Conservation (phyloP, 768 basidiomycete species). For the Lactarius psammicola region DNA sequence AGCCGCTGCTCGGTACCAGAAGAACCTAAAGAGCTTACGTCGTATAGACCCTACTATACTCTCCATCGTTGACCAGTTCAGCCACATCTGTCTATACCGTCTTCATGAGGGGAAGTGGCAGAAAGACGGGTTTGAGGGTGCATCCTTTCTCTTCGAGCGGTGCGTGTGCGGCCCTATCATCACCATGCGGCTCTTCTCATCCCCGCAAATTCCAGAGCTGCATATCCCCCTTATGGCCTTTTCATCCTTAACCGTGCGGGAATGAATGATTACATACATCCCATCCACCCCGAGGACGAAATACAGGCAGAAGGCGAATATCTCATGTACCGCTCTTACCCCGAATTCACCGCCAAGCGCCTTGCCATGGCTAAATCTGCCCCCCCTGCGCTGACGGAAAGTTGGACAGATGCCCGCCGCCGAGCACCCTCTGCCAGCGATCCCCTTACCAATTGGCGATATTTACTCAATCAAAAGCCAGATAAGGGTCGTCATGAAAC, state of each 20-base stretch:
- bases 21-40: slow-evolving; percentile 78
- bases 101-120: slow-evolving; percentile 74
- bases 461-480: slow-evolving; percentile 42
- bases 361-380: slow-evolving; percentile 34
- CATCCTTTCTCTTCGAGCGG: slow-evolving; percentile 88
- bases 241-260: slow-evolving; percentile 83
- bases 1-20: slow-evolving; percentile 61
- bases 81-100: slow-evolving; percentile 81
- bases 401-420: slow-evolving; percentile 31
- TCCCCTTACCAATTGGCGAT: slow-evolving; percentile 41
- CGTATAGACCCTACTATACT: slow-evolving; percentile 76
- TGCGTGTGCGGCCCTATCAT: slow-evolving; percentile 38
- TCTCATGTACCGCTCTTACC: slow-evolving; percentile 72
- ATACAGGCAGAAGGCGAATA: slow-evolving; percentile 60
- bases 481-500: slow-evolving; percentile 58
- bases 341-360: slow-evolving; percentile 55
- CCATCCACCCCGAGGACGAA: slow-evolving; percentile 76
- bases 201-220: slow-evolving; percentile 46
- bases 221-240: slow-evolving; percentile 81
- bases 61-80: slow-evolving; percentile 84
- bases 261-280: slow-evolving; percentile 72
- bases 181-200: slow-evolving; percentile 10
- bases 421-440: slow-evolving; percentile 36
- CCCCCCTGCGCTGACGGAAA: slow-evolving; percentile 26
- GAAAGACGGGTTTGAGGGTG: slow-evolving; percentile 83